Evolutionary conservation across 495 filamentous ascomycete genomes (phyloP).

Genomic region (Hypomontagnella monticulosa): DNA sequence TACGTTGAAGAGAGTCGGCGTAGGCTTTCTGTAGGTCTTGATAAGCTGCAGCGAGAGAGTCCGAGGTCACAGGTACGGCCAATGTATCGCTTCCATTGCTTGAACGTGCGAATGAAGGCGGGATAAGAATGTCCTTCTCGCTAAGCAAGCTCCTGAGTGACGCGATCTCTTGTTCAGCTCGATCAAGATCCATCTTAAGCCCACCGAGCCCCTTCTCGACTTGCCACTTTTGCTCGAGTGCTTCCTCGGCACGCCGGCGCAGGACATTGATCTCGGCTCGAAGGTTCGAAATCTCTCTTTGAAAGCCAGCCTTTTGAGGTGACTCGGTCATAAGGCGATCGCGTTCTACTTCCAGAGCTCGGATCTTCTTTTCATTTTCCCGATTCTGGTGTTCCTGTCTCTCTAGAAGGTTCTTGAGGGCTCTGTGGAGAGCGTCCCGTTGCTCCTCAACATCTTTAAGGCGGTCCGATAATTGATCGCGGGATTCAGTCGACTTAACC

Average conservation of each 20-base stretch:
- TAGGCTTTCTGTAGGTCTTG: constrained; percentile 75
- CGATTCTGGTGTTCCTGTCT: constrained; percentile 83
- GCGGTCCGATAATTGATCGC: constrained; percentile 79
- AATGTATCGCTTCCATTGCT: constrained; percentile 48
- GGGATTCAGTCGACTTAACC: constrained; percentile 68
- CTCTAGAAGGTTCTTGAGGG: constrained; percentile 85
- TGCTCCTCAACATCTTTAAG: constrained; percentile 93
- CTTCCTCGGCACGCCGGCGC: constrained; percentile 90
- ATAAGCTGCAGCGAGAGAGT: constrained; percentile 81
- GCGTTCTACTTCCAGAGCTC: constrained; percentile 78
- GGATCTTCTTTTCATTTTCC: constrained; percentile 80
- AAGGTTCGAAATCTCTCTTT: constrained; percentile 79
- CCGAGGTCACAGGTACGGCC: constrained; percentile 64
- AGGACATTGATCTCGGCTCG: constrained; percentile 86
- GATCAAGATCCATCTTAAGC: constrained; percentile 96
- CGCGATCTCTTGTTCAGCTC: constrained; percentile 89
- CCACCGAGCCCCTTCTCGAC: constrained; percentile 93
- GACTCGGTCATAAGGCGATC: constrained; percentile 74
- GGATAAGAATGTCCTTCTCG: constrained; percentile 85
- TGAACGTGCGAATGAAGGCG: constrained; percentile 61
- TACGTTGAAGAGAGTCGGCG: constrained; percentile 61
- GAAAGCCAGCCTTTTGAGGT: constrained; percentile 78
- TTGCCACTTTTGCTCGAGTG: constrained; percentile 95
- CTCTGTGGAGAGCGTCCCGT: constrained; percentile 88
- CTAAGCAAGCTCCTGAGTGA: constrained; percentile 81